Evolutionary conservation across 208 protist genomes (phyloP), one percentile per base, ranked within the genome.

Genomic region (Tritrichomonas foetus): DNA sequence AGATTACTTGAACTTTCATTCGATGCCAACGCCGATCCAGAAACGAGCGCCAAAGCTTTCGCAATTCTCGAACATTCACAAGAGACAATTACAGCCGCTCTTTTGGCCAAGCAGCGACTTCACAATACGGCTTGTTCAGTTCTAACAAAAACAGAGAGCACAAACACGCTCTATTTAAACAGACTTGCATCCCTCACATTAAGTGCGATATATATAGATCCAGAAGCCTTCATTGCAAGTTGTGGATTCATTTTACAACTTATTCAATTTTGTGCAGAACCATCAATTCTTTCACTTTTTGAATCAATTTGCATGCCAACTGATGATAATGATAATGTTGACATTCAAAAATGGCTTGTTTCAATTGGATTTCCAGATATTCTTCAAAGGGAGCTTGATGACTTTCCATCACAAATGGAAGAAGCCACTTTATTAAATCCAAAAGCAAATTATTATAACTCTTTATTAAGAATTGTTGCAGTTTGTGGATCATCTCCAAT

Each of bases 201-300:
- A 89, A 20, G 20, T 39, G 78, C 13, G 33, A 47, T 89, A 39
- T 89, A 53, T 33, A 39, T 57, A 27, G 78, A 89, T 57, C 78
- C 78, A 27, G 47, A 33, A 53, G 3, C 47, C 33, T 39, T 57
- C 39, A 89, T 33, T 53, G 47, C 27, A 16, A 47, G 20, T 57
- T 89, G 78, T 49, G 78, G 78, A 20, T 89, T 41, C 57, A 8
- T 89, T 14, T 3, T 89, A 39, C 78, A 89, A 89, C 47, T 89
- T 0, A 0, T 89, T 36, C 25, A 41, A 22, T 89, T 53, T 27
- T 14, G 27, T 39, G 41, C 14, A 39, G 78, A 89, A 53, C 41
- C 47, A 53, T 57, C 78, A 13, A 33, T 89, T 33, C 44, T 89
- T 20, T 89, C 78, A 33, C 27, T 89, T 14, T 89, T 89, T n/a